These are phyloP conservation scores for Neurospora hispaniola DNA, from an alignment of 495 filamentous ascomycete species.

Conservation along the genomic window DNA sequence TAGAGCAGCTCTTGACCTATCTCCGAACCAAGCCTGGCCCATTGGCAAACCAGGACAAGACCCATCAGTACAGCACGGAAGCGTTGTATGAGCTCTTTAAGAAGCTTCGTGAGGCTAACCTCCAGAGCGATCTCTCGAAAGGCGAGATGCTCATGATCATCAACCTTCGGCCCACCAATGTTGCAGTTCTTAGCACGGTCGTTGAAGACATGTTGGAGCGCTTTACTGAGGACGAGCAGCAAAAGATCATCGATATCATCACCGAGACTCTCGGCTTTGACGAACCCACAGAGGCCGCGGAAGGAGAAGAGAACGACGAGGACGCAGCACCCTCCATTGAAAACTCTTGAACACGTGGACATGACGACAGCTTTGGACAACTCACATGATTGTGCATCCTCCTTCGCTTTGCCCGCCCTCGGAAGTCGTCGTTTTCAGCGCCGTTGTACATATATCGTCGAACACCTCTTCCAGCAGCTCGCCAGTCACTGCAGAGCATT, in stretches of 20 bases:
- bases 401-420: conserved; percentile 36
- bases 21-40: conserved; percentile 30
- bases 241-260: conserved; percentile 32
- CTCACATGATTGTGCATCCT: conserved; percentile 29
- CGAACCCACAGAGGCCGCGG: conserved; percentile 14
- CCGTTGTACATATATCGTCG: conserved; percentile 68
- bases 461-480: conserved; percentile 63
- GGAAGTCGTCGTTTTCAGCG: conserved; percentile 45
- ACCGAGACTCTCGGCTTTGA: conserved; percentile 29
- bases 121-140: conserved; percentile 31
- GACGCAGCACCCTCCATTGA: conserved; percentile 22
- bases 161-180: conserved; percentile 31
- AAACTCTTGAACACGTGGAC: conserved; percentile 12
- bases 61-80: conserved; percentile 21
- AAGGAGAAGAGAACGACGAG: conserved; percentile 11
- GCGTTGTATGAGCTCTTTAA: conserved; percentile 26
- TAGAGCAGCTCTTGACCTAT: conserved; percentile 26
- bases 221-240: conserved; percentile 31
- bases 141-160: conserved; percentile 36
- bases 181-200: conserved; percentile 26
- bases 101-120: conserved; percentile 21
- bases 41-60: conserved; percentile 32
- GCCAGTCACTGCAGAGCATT: conserved; percentile 83
- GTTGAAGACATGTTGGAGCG: conserved; percentile 38
- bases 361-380: background rate